A percentile compares a stretch with the other conserved stretches of the same genome.
These are phyloP conservation scores for Ogataea neopini DNA, from an alignment of 805 yeast genomes.

Conservation along the genomic window DNA sequence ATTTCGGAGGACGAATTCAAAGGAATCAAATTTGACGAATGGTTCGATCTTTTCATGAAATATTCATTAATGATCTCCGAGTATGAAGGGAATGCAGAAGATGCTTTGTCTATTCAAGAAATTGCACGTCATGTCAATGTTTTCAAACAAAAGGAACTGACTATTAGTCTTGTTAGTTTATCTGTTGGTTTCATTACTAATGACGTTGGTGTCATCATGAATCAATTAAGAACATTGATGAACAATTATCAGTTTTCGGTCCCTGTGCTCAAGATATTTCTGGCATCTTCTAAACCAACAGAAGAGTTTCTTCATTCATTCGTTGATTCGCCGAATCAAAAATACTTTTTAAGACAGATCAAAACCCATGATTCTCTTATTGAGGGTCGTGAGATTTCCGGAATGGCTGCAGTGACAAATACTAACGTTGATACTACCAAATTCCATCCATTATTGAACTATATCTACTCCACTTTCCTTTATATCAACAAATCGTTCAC, in stretches of 20 bases:
- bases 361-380: slow-evolving; percentile 82
- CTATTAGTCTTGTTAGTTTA: slow-evolving; percentile 66
- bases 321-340: slow-evolving; percentile 82
- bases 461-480: slow-evolving; percentile 77
- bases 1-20: slow-evolving; percentile 62
- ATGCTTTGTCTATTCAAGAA: slow-evolving; percentile 68
- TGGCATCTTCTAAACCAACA: slow-evolving; percentile 47
- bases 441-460: slow-evolving; percentile 61
- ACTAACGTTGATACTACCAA: slow-evolving; percentile 45
- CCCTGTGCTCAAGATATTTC: slow-evolving; percentile 62
- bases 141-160: slow-evolving; percentile 60
- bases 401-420: slow-evolving; percentile 75
- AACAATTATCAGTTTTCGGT: slow-evolving; percentile 76
- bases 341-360: slow-evolving; percentile 83
- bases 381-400: slow-evolving; percentile 55
- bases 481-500: slow-evolving; percentile 81
- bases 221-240: slow-evolving; percentile 61
- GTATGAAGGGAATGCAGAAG: slow-evolving; percentile 53
- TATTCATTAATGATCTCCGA: slow-evolving; percentile 68
- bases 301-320: slow-evolving; percentile 36
- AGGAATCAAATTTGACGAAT: slow-evolving; percentile 72
- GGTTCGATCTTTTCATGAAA: slow-evolving; percentile 86
- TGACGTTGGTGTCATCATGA: slow-evolving; percentile 56
- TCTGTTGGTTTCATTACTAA: slow-evolving; percentile 47
- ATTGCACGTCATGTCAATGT: slow-evolving; percentile 78